phyloP scores from a whole-genome alignment of 331 rosid species.

The Rosa hybrid region DNA sequence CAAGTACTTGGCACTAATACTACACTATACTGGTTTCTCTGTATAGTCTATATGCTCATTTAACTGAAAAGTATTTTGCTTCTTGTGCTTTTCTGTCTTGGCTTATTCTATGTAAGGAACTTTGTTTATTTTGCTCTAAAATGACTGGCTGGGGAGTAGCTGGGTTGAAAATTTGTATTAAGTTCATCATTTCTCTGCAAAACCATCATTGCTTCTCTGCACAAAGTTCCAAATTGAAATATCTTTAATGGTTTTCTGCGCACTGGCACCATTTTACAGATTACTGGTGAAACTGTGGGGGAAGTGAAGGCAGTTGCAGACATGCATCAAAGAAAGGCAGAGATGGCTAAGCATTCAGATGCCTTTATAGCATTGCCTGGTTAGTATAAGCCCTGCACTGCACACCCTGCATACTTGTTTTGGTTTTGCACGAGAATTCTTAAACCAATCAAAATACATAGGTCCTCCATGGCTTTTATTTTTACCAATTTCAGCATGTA shows the following conservation, averaged over 20 bases:
- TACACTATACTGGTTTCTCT: constrained; percentile 22
- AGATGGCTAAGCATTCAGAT: constrained; percentile 99
- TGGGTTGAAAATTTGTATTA: constrained; percentile 23
- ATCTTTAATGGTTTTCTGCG: constrained; percentile 31
- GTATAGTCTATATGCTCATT: constrained; percentile 18
- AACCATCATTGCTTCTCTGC: constrained; percentile 54
- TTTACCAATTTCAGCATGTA: constrained; percentile 28
- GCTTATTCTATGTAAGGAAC: constrained; percentile 31
- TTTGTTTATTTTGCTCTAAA: constrained; percentile 17
- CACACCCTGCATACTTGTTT: constrained; percentile 1
- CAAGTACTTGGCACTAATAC: constrained; percentile 20
- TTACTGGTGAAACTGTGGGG: constrained; percentile 99
- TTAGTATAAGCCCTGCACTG: constrained; percentile 41
- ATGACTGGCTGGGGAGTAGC: constrained; percentile 36
- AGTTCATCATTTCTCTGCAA: constrained; percentile 45
- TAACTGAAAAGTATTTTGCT: constrained; percentile 15
- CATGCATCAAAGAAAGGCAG: constrained; percentile 99
- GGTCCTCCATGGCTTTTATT: constrained; percentile 28
- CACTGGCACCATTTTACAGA: constrained; percentile 56
- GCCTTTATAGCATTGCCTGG: constrained; percentile 99
- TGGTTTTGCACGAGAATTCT: constrained; percentile 25
- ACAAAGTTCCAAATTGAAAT: constrained; percentile 37
- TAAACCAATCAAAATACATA: constrained; percentile 17
- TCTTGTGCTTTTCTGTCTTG: constrained; percentile 41
- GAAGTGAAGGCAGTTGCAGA: constrained; percentile 98